Base-by-base conservation (phyloP, 176 grass and related monocot species). In the Panicum miliaceum region DNA sequence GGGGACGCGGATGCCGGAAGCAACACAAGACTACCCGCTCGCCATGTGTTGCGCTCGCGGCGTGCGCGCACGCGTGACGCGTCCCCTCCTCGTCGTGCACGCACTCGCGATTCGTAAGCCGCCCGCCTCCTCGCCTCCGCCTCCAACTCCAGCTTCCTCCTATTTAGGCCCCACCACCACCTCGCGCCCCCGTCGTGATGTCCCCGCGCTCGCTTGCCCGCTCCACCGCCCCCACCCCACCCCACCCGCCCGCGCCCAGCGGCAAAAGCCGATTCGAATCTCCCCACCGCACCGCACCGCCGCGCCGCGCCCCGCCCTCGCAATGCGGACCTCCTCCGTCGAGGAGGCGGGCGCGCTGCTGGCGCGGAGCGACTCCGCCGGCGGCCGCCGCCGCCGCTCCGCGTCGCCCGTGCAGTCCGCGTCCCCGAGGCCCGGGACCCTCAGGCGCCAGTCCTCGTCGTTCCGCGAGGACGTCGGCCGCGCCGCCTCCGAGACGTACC, bases 401-500 rank as follows among this genome's bases (percentile, higher is more conserved):
- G 1, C 79, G 50, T 27, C 84, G 74, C 79, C 84, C 3, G 84
- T 86, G 68, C 80, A 8, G 78, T 69, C 64, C 81, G 86, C 58
- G 57, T 4, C 66, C 45, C 88, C 84, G 57, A 72, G 75, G 38
- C 84, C 89, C 66, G 62, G 45, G 5, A 66, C 36, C 12, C 63
- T 57, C 32, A 65, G 75, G 75, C 87, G 82, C 35, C 87, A 89
- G 46, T 86, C 85, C 1, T 94, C 87, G 34, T 94, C 90, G 41
- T 92, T 94, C 90, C 82, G 93, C 52, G 35, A 87, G 32, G 90
- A 94, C 51, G 85, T 94, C 6, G 82, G 70, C 6, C 93, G 86
- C 75, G 93, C 96, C 38, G 96, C 96, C 22, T 90, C 93, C 40
- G 96, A 95, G 85, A 96, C 96, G 0, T 98, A 95, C 84, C 93